Conservation (phyloP, 2,329 filamentous ascomycete genomes). For the Fusarium falciforme region DNA sequence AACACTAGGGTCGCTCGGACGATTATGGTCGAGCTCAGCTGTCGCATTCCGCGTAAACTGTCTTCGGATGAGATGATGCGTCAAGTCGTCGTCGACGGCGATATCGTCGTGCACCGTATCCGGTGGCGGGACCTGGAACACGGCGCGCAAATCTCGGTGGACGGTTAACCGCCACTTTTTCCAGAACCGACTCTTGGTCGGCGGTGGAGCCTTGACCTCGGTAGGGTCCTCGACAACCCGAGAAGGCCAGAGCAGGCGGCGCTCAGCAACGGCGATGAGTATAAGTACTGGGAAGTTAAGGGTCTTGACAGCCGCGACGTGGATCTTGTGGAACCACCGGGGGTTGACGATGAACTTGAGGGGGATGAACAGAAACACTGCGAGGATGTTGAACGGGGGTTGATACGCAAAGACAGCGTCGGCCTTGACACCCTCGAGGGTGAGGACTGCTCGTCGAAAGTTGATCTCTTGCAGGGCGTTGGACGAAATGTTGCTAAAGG, state of each 20-base stretch:
- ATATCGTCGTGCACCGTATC: slow-evolving; percentile 68
- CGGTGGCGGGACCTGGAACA: slow-evolving; percentile 78
- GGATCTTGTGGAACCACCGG: slow-evolving; percentile 91
- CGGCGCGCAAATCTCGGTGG: slow-evolving; percentile 77
- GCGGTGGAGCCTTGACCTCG: slow-evolving; percentile 36
- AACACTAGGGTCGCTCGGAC: slow-evolving; percentile 40
- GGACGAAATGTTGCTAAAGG: slow-evolving; percentile 80
- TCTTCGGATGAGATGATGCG: slow-evolving; percentile 66
- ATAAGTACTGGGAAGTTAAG: slow-evolving; percentile 82
- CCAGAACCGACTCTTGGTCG: slow-evolving; percentile 66
- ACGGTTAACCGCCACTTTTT: slow-evolving; percentile 75
- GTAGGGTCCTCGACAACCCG: slow-evolving; percentile 25
- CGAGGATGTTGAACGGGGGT: slow-evolving; percentile 85
- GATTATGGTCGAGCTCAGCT: slow-evolving; percentile 44
- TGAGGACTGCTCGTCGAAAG: slow-evolving; percentile 83
- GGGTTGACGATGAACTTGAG: slow-evolving; percentile 82
- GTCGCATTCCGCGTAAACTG: slow-evolving; percentile 64
- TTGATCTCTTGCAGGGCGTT: slow-evolving; percentile 87
- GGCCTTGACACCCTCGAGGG: slow-evolving; percentile 86
- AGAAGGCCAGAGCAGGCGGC: slow-evolving; percentile 72
- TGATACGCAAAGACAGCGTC: slow-evolving; percentile 87
- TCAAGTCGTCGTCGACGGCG: slow-evolving; percentile 68
- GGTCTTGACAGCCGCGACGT: slow-evolving; percentile 79
- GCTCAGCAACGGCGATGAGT: slow-evolving; percentile 76
- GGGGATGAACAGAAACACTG: slow-evolving; percentile 78